phyloP scores from a whole-genome alignment of 1,139 yeast genomes.

The Hemisphaericaspora subhashii region DNA sequence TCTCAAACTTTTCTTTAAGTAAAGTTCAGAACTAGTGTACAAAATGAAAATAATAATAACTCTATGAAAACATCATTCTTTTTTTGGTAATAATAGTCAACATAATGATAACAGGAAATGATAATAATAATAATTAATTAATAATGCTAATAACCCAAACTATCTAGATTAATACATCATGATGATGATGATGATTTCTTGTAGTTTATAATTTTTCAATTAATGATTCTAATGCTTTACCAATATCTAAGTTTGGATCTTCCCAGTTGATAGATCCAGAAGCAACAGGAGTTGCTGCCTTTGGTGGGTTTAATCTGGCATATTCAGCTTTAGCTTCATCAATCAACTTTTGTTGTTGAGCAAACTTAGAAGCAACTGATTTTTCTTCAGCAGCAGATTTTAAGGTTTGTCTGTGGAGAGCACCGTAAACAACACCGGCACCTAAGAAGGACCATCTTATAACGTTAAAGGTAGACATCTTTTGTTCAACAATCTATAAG shows the following conservation, averaged over 20 bases:
- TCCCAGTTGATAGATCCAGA: slow-evolving; percentile 68
- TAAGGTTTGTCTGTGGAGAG: slow-evolving; percentile 75
- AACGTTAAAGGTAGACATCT: slow-evolving; percentile 54
- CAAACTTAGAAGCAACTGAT: slow-evolving; percentile 59
- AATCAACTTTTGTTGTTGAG: slow-evolving; percentile 73
- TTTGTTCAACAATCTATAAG: slow-evolving; percentile 8
- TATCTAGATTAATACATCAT: too few species aligned
- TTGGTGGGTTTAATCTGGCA: slow-evolving; percentile 62
- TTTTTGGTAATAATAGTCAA: neutral
- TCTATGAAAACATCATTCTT: neutral
- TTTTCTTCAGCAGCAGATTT: slow-evolving; percentile 59
- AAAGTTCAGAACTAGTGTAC: slow-evolving; percentile 3
- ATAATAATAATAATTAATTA: too few species aligned
- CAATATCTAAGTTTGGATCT: slow-evolving; percentile 89
- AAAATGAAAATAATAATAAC: neutral
- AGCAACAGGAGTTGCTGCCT: slow-evolving; percentile 27
- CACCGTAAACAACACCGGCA: slow-evolving; percentile 88
- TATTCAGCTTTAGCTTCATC: slow-evolving; percentile 86
- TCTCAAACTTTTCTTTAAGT: neutral
- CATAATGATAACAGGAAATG: neutral
- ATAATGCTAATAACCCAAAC: neutral
- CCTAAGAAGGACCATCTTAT: slow-evolving; percentile 93
- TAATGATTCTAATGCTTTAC: slow-evolving; percentile 45
- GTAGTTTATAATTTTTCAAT: slow-evolving; percentile 45
- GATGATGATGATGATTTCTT: too few species aligned